Conservation (phyloP, 805 yeast species). For the Saccharomycopsis sp. region DNA sequence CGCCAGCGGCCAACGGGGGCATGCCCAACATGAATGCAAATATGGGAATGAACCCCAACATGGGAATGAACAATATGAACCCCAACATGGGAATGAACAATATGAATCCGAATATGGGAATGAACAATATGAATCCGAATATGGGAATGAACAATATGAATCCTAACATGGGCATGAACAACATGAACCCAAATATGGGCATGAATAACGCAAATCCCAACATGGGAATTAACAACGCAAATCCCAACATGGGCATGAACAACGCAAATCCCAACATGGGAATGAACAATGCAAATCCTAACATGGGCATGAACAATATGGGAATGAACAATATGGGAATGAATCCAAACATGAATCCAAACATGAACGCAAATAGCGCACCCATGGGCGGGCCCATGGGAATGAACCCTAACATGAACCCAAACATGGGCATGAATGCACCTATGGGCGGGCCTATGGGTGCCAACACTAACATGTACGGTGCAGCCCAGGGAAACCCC, state of each 20-base stretch:
- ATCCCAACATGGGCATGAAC: not conserved
- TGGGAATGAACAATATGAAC: not conserved
- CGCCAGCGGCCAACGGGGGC: not conserved
- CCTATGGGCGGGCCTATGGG: constrained; percentile 3
- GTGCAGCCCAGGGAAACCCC: not conserved
- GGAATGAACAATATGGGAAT: not conserved
- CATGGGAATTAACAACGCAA: not conserved
- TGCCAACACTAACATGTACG: not conserved
- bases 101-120: not conserved
- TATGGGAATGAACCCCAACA: not conserved
- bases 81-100: not conserved
- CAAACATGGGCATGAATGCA: not conserved
- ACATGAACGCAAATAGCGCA: not conserved
- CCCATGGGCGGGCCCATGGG: no score
- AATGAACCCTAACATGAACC: no score
- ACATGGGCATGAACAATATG: not conserved
- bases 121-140: not conserved
- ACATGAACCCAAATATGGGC: not conserved
- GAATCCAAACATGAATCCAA: not conserved
- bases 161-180: not conserved
- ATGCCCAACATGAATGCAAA: not conserved
- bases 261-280: not conserved
- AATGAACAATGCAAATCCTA: not conserved
- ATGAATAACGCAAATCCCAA: not conserved
- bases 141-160: not conserved